Conservation (phyloP, 192 early-diverging fungal genomes). For the Mortierella hygrophila region DNA sequence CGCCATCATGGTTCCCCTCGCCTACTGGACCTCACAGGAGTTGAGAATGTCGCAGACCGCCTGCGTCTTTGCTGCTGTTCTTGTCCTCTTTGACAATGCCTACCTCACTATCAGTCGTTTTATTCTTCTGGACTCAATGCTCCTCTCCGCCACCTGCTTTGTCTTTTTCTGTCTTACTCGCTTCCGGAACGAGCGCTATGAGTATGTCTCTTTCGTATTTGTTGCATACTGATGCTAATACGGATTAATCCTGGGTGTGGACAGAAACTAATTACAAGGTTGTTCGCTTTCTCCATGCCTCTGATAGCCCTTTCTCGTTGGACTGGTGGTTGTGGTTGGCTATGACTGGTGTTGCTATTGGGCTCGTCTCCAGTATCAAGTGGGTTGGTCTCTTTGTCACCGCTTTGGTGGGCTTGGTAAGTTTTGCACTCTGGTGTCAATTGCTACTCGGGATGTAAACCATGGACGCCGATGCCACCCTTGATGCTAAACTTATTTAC, state of each 20-base stretch:
- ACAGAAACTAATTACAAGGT: not conserved
- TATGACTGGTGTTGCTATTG: conserved; percentile 89
- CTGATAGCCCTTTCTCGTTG: conserved; percentile 78
- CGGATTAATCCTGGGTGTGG: not conserved
- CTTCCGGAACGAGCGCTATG: conserved; percentile 80
- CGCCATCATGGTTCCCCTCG: conserved; percentile 86
- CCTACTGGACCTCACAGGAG: conserved; percentile 88
- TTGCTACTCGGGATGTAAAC: too few relatives aligned
- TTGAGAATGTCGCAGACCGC: conserved; percentile 77
- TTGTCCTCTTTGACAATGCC: conserved; percentile 86
- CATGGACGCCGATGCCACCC: too few relatives aligned
- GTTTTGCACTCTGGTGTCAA: not conserved
- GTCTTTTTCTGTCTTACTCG: conserved; percentile 76
- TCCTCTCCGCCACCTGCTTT: conserved; percentile 88
- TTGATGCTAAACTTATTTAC: not conserved
- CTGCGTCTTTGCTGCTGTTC: conserved; percentile 78
- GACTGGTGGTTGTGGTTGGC: conserved; percentile 93
- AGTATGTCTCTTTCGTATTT: conserved; percentile 45
- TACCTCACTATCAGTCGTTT: conserved; percentile 87
- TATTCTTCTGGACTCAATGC: conserved; percentile 95
- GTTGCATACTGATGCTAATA: not conserved
- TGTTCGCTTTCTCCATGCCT: not conserved
- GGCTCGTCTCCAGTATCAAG: conserved; percentile 85
- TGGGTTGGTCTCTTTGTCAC: conserved; percentile 97
- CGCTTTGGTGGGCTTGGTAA: conserved; percentile 84